These are phyloP conservation scores for Pogostemon cablin DNA, from an alignment of 257 asterid genomes.

Conservation along the genomic window DNA sequence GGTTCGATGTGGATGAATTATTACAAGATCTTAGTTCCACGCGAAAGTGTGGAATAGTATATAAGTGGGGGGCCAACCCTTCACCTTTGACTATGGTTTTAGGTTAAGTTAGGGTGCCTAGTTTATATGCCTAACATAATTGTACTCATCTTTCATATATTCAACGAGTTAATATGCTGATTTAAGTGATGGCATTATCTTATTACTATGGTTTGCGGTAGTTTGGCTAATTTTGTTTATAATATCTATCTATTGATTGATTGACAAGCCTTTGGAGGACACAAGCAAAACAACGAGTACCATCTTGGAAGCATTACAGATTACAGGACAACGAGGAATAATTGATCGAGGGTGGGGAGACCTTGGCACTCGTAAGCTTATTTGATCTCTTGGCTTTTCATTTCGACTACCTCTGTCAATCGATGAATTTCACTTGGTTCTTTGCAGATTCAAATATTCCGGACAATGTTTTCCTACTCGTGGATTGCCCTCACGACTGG, in stretches of 20 bases:
- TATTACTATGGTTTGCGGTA: not conserved
- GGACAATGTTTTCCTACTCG: slow-evolving; percentile 67
- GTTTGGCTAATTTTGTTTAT: slow-evolving; percentile 22
- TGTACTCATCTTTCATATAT: not conserved
- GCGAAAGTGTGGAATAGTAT: no score
- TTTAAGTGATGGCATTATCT: not conserved
- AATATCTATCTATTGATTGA: slow-evolving; percentile 22
- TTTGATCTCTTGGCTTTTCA: slow-evolving; percentile 5
- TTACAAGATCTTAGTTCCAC: no score
- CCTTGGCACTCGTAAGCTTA: slow-evolving; percentile 84
- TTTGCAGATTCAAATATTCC: slow-evolving; percentile 74
- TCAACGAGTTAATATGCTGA: not conserved
- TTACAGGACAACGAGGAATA: slow-evolving; percentile 93
- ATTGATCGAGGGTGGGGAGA: slow-evolving; percentile 99
- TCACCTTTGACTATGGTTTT: no score
- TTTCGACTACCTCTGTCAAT: slow-evolving; percentile 15
- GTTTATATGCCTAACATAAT: no score
- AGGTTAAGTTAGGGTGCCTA: no score
- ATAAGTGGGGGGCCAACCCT: no score
- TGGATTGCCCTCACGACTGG: slow-evolving; percentile 99
- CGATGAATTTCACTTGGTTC: not conserved
- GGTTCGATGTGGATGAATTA: no score
- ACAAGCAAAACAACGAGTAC: slow-evolving; percentile 66
- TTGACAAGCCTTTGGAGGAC: slow-evolving; percentile 86
- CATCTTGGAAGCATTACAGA: slow-evolving; percentile 82